Base-by-base conservation (phyloP, 169 alveolate species). In the Eimeria falciformis region DNA sequence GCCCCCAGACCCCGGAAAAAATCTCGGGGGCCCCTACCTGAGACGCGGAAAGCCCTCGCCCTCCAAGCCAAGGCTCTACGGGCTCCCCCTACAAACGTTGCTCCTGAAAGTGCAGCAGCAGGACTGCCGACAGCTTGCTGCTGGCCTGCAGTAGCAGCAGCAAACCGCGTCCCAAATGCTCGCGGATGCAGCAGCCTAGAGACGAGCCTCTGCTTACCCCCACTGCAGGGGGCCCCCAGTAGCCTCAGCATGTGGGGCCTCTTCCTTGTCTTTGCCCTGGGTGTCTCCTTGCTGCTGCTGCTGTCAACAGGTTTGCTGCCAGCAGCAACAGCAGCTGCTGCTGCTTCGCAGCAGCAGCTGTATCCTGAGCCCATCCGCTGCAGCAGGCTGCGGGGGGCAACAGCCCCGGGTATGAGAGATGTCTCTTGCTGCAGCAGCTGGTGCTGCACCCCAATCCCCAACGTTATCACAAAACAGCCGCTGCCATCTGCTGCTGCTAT, bases 401-500 rank as follows among this genome's bases (percentile, higher is more conserved):
- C 85, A 46, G 66, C 85, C 21, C 85, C 85, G n/a, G 85, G 56
- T 45, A 75, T 46, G 4, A 75, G n/a, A 11, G 66, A 7, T 3
- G 85, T 75, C 43, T 43, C 45, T 6, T 46, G 40, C 85, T 75
- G 85, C 85, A 75, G 85, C 85, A 75, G 85, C 85, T 75, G 85
- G 66, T 46, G 85, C 66, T 18, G 68, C 62, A 75, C 66, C 27
- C 85, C 85, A 5, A 75, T 45, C 37, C 85, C 85, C 21, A 75
- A 43, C 12, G 85, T 75, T 6, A 75, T 43, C 11, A 50, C 85
- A 46, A 75, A 75, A 1, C 43, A 14, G 68, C 85, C 85, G 85
- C 85, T 75, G 43, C 85, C 85, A 11, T 75, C 85, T 23, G 85
- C 85, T 43, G 85, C 85, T 75, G 85, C 85, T 45, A 75, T 75